phyloP scores from a whole-genome alignment of 1,284 basidiomycete genomes.

The Moesziomyces sp. region DNA sequence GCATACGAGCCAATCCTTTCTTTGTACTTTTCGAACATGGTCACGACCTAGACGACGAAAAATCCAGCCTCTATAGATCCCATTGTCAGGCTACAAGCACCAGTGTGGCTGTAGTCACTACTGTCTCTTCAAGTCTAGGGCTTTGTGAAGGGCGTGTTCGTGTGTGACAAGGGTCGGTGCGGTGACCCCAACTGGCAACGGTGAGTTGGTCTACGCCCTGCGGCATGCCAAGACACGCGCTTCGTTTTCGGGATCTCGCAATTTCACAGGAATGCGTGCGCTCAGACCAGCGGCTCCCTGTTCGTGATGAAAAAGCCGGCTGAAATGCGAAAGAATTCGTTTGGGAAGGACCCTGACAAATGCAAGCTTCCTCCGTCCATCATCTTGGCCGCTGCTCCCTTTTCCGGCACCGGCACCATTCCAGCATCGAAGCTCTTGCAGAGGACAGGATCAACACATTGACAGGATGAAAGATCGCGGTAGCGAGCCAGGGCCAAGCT shows the following conservation, averaged over 20 bases:
- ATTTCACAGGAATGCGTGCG: no score
- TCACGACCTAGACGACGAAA: not conserved
- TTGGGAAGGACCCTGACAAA: not conserved
- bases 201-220: no score
- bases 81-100: not conserved
- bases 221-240: no score
- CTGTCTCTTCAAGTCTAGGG: not conserved
- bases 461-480: not conserved
- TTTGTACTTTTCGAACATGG: not conserved
- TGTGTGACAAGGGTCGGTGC: no score
- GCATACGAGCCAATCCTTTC: not conserved
- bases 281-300: not conserved
- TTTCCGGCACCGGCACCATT: not conserved
- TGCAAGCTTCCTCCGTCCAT: not conserved
- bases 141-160: no score
- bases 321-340: not conserved
- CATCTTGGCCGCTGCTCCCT: not conserved
- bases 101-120: not conserved
- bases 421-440: not conserved
- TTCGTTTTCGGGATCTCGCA: no score
- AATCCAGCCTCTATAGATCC: not conserved
- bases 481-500: constrained; percentile 27
- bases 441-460: not conserved
- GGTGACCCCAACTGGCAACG: no score
- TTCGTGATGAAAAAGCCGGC: no score